Base-by-base conservation (phyloP, 768 basidiomycete species). In the Calocera viscosa region DNA sequence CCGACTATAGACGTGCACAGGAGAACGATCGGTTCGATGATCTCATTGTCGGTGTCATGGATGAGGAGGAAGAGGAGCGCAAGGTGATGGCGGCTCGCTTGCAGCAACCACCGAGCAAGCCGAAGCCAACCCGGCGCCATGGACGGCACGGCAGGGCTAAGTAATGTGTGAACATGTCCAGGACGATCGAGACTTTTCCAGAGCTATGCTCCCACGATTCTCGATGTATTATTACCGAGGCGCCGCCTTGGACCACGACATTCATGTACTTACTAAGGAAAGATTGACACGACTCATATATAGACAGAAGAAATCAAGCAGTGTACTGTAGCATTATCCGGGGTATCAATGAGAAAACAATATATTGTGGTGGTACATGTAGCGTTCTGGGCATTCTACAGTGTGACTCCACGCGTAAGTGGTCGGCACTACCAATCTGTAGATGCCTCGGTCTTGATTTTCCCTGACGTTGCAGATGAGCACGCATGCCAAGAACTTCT, bases 21-120 rank as follows among this genome's bases (percentile, higher is more conserved):
- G 74, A 76, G 68, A 74, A 76, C 63, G 74, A 70, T 17, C 72
- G 69, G 33, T 74, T 74, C 33, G 74, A 76, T 32, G 76, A 76
- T 65, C 68, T 76, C 26, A 73, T 75, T 1, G 65, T 74, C 43
- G 75, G 75, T 0, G 66, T 75, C 60, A 67, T 76, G 72, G 75
- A 76, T 64, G 75, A 76, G 64, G 74, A 75, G 53, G 70, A 72
- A 65, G 73, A 74, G 24, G 74, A 73, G 67, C 66, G 71, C 40
- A 65, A 67, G 65, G 66, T 7, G 39, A 43, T 28, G 63, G 26
- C 24, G 12, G 39, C 64, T 16, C 35, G 64, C n/a, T 34, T 41
- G 24, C 64, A 38, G 35, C 64, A 60, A 19, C 53, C 11, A 19
- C 53, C 53, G 7, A 60, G 53, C 53, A 60, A 60, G 53, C 53